Base-by-base conservation (phyloP, 2,329 filamentous ascomycete genomes). In the Fusarium austroafricanum region DNA sequence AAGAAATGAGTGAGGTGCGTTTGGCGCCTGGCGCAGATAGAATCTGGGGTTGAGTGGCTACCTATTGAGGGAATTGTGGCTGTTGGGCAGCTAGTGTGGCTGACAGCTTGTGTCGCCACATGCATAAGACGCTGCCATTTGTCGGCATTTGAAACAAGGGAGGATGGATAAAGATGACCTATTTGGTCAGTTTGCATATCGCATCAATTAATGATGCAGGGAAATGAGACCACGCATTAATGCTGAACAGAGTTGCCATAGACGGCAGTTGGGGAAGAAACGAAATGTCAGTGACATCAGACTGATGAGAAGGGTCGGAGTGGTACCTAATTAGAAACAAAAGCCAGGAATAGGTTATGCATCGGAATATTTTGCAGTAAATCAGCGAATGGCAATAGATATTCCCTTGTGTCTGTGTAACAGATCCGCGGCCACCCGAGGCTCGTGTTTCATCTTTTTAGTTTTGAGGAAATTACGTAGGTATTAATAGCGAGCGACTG, bases 21-120 rank as follows among this genome's bases (percentile, higher is more conserved):
- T 47, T 60, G 59, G 26, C 44, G 67, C 46, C 47, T 60, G 59
- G 31, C 49, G 67, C 46, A 55, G 58, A 68, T 53, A 18, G 47
- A 73, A 71, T 73, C 70, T 68, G 71, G 71, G 70, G 71, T 71
- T 52, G 50, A 61, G 55, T 62, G n/a, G n/a, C n/a, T n/a, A n/a
- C n/a, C 65, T 70, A 49, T 40, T 47, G 39, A 64, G 52, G 67
- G 54, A 23, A 45, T 42, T 73, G 68, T 64, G 63, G 70, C 40
- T 55, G 60, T 66, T 55, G 40, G 53, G 58, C 51, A 65, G 52
- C 47, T 33, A 49, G 37, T 67, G 67, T 68, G 64, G 65, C 64
- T 65, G 60, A 52, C 20, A 28, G 15, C 40, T 47, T 38, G 20
- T 10, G 26, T 9, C 17, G 21, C 12, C 18, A 18, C 3, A 17